Base-by-base conservation (phyloP, 1,139 yeast genomes). In the Ogataea hybrid region DNA sequence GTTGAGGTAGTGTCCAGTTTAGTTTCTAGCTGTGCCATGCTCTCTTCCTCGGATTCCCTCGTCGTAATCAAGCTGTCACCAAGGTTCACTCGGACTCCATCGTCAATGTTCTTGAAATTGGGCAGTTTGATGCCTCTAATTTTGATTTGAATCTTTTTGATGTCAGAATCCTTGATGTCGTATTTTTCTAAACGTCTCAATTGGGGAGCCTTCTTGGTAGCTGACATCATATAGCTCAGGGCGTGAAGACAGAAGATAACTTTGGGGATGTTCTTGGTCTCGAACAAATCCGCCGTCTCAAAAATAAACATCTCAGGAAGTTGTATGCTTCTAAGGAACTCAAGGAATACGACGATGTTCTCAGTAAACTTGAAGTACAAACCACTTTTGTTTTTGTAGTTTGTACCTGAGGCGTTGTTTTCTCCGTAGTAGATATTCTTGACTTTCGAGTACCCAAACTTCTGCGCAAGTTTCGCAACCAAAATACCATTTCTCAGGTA, bases 231-330 rank as follows among this genome's bases (percentile, higher is more conserved):
- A 63, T 77, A 86, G 34, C 92, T 82, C 54, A 92, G 69, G 1
- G 97, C 96, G 65, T 92, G 97, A 32, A 92, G 69, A 56, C 97
- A 89, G 61, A 89, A 90, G 64, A 94, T 85, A 17, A 94, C 97
- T 58, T 88, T 90, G 16, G 98, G 97, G 17, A 90, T 77, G 57
- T 92, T 87, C 56, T 89, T 90, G 56, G 86, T 85, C 60, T 92
- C 97, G 63, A 89, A 94, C 32, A 92, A 70, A 64, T 92, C 99
- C 2, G 96, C 89, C 45, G 90, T 73, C 60, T 90, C 97, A 59
- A 92, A 92, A 35, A 88, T 73, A 60, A 90, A 92, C 41, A 89
- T 70, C 52, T 81, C 94, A 0, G 98, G 98, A 52, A 92, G 80
- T 25, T 79, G 81, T 50, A 88, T 73, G 49, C 70, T 77, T 42